phyloP scores from a whole-genome alignment of 192 early-diverging fungal genomes.

The Chytriomyces sp. region DNA sequence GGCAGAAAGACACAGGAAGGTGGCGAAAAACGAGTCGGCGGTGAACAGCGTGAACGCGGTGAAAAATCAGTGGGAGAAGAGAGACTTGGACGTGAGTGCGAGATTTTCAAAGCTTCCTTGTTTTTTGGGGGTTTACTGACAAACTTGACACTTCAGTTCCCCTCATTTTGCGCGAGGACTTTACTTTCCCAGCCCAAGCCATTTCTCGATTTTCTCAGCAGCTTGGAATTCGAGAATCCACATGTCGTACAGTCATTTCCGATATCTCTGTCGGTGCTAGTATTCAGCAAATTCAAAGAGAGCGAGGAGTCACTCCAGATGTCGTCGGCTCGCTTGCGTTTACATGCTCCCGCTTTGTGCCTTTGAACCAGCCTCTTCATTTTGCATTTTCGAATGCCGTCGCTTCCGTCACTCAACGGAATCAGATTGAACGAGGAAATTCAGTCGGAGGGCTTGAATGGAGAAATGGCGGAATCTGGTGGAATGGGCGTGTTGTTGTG shows the following conservation, averaged over 20 bases:
- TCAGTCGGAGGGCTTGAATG: not conserved
- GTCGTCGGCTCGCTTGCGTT: not conserved
- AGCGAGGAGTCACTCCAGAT: not conserved
- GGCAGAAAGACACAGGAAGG: no score
- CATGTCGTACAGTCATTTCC: not conserved
- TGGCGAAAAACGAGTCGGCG: no score
- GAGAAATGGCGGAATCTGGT: not conserved
- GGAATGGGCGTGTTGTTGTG: not conserved
- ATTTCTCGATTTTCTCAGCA: constrained; percentile 1
- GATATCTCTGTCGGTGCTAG: not conserved
- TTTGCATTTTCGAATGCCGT: not conserved
- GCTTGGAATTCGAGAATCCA: not conserved
- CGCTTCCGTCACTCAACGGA: not conserved
- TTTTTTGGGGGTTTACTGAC: no score
- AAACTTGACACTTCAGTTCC: not conserved
- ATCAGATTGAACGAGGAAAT: not conserved
- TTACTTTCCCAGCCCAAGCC: not conserved
- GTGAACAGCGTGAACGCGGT: no score
- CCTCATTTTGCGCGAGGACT: not conserved
- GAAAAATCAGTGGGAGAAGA: no score
- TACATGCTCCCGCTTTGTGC: not conserved
- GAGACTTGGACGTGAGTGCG: no score
- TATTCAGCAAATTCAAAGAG: not conserved
- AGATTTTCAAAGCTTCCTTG: no score
- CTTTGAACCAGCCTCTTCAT: not conserved